Evolutionary conservation across 2,329 filamentous ascomycete species (phyloP).

Genomic region (Ophiostoma populinum): DNA sequence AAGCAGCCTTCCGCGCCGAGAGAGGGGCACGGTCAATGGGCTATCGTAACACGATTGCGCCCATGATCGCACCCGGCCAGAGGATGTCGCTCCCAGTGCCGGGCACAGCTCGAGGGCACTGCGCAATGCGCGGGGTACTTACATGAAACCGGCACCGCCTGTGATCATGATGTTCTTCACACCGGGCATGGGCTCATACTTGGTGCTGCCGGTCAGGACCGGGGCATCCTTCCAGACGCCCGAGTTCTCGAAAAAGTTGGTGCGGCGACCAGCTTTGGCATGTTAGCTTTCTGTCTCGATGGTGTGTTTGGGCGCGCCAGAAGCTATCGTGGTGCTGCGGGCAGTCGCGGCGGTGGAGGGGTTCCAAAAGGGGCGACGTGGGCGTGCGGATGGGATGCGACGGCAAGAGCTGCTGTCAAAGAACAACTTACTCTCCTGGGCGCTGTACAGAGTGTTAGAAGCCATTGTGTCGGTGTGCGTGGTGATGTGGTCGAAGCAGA

Average conservation of each 20-base stretch:
- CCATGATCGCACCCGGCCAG: too few species aligned
- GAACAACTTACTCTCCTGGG: background rate
- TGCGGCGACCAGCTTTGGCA: slow-evolving; percentile 12
- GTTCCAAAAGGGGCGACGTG: background rate
- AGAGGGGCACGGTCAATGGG: too few species aligned
- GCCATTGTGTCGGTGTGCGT: slow-evolving; percentile 1
- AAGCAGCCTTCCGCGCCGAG: too few species aligned
- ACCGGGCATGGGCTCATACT: slow-evolving; percentile 49
- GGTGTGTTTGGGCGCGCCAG: too few species aligned
- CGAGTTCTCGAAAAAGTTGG: slow-evolving; percentile 36
- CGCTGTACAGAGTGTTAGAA: too few species aligned
- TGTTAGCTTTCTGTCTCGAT: background rate
- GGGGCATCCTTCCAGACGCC: slow-evolving; percentile 58
- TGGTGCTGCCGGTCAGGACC: slow-evolving; percentile 49
- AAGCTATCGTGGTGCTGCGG: too few species aligned
- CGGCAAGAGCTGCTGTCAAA: background rate
- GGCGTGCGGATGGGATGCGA: background rate
- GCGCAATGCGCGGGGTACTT: slow-evolving; percentile 17
- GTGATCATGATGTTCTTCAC: slow-evolving; percentile 72
- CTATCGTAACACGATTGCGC: too few species aligned
- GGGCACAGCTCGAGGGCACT: background rate
- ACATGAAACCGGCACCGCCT: slow-evolving; percentile 76
- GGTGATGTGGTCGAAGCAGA: background rate
- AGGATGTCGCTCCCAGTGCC: too few species aligned
- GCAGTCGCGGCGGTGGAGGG: too few species aligned